These are phyloP conservation scores for Chaetomiaceae sp. DNA, from an alignment of 2,329 filamentous ascomycete genomes.

Conservation along the genomic window DNA sequence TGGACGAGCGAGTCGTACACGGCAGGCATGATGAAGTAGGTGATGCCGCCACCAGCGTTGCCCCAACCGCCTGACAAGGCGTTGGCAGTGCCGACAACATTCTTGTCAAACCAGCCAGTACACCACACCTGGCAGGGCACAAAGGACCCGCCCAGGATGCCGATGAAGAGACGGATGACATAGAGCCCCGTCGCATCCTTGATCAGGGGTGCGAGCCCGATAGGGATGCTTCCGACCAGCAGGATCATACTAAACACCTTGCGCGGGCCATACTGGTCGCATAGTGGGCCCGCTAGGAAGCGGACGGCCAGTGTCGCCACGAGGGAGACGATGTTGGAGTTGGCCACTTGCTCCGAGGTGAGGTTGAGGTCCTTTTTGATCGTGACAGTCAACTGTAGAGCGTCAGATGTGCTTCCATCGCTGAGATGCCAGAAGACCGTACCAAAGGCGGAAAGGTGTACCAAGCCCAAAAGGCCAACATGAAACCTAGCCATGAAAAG, in stretches of 20 bases:
- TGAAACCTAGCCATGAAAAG: conserved; percentile 82
- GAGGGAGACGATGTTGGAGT: conserved; percentile 86
- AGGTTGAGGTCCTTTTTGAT: conserved; percentile 76
- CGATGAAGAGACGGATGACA: conserved; percentile 71
- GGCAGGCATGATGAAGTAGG: conserved; percentile 90
- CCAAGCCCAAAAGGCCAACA: conserved; percentile 86
- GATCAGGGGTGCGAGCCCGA: conserved; percentile 76
- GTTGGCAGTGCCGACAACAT: conserved; percentile 84
- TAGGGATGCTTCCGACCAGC: conserved; percentile 71
- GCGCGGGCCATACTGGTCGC: conserved; percentile 77
- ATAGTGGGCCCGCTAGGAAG: conserved; percentile 71
- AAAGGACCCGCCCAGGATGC: conserved; percentile 72
- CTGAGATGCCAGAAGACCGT: conserved; percentile 29
- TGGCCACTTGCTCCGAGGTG: conserved; percentile 66
- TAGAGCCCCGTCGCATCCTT: conserved; percentile 65
- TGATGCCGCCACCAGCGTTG: conserved; percentile 83
- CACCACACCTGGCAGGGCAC: conserved; percentile 91
- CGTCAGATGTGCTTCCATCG: neutral
- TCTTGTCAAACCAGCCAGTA: conserved; percentile 90
- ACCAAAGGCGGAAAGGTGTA: conserved; percentile 86
- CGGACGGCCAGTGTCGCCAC: conserved; percentile 70
- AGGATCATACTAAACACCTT: conserved; percentile 70
- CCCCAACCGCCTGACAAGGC: conserved; percentile 79
- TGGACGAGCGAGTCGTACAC: conserved; percentile 57
- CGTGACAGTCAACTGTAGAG: conserved; percentile 59